phyloP scores from a whole-genome alignment of 2,329 filamentous ascomycete genomes.

The Colletotrichum plurivorum region DNA sequence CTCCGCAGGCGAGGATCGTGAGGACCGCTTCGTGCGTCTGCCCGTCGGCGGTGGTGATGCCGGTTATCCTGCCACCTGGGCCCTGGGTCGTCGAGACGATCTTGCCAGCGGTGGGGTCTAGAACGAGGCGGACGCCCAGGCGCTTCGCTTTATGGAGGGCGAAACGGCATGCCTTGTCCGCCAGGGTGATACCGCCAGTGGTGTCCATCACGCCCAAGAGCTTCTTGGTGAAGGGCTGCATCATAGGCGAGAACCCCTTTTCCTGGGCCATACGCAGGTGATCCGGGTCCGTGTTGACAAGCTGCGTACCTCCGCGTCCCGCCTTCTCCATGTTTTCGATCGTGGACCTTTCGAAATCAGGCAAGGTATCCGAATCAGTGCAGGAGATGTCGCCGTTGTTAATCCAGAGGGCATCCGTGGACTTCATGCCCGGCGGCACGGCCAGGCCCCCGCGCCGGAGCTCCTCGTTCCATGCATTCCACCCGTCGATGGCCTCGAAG shows the following conservation, averaged over 20 bases:
- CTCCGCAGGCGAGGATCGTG: slow-evolving; percentile 57
- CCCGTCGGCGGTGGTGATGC: slow-evolving; percentile 56
- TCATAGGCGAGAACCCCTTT: slow-evolving; percentile 39
- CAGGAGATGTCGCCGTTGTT: slow-evolving; percentile 53
- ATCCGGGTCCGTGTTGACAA: slow-evolving; percentile 47
- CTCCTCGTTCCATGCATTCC: slow-evolving; percentile 61
- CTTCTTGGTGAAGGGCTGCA: slow-evolving; percentile 7
- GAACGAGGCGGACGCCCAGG: slow-evolving; percentile 58
- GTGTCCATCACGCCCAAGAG: slow-evolving; percentile 3
- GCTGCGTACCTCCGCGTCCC: slow-evolving; percentile 52
- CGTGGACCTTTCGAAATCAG: slow-evolving; percentile 52
- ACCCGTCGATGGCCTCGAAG: slow-evolving; percentile 55
- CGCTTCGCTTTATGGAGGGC: slow-evolving; percentile 57
- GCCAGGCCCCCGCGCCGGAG: slow-evolving; percentile 45
- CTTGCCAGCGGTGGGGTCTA: slow-evolving; percentile 49
- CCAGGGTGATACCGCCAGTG: slow-evolving; percentile 57
- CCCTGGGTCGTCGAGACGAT: slow-evolving; percentile 47
- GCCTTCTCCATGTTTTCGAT: slow-evolving; percentile 52
- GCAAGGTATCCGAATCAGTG: slow-evolving; percentile 43
- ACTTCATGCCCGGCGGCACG: slow-evolving; percentile 53
- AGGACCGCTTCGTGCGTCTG: slow-evolving; percentile 48
- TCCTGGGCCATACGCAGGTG: slow-evolving; percentile 47
- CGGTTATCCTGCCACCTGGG: slow-evolving; percentile 30
- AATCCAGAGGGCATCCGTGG: slow-evolving; percentile 52
- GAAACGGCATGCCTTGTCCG: slow-evolving; percentile 61